These are phyloP conservation scores for Aurifilum marmelostoma DNA, from an alignment of 2,329 filamentous ascomycete species.

Conservation along the genomic window DNA sequence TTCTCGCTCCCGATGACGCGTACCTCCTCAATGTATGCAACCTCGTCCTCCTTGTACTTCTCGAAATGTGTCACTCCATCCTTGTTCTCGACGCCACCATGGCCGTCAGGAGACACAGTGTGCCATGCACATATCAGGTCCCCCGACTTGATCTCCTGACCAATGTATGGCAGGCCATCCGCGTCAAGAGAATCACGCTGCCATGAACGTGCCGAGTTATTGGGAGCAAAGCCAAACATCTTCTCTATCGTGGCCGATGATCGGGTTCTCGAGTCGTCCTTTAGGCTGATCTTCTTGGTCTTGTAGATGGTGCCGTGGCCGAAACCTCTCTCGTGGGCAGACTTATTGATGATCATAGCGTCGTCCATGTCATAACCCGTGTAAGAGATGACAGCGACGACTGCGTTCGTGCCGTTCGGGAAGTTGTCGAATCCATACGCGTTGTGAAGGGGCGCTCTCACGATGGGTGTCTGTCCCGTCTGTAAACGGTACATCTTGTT, in stretches of 20 bases:
- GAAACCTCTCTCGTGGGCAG: conserved; percentile 92
- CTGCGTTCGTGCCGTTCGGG: conserved; percentile 91
- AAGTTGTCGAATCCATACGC: conserved; percentile 98
- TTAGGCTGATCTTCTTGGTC: conserved; percentile 86
- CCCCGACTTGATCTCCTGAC: conserved; percentile 75
- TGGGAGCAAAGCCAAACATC: conserved; percentile 89
- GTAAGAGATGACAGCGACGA: conserved; percentile 97
- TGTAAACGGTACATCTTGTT: conserved; percentile 96
- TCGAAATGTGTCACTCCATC: conserved; percentile 86
- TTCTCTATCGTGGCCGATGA: conserved; percentile 73
- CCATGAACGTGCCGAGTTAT: conserved; percentile 69
- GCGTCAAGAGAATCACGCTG: conserved; percentile 77
- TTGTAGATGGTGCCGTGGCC: conserved; percentile 97
- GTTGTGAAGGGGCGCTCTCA: conserved; percentile 90
- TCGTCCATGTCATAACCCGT: conserved; percentile 99
- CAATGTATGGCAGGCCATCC: conserved; percentile 84
- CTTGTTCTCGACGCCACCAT: conserved; percentile 78
- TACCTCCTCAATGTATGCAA: conserved; percentile 89
- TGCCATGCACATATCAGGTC: conserved; percentile 90
- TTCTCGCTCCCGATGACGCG: conserved; percentile 85
- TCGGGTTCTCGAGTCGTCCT: conserved; percentile 73
- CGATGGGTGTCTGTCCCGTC: conserved; percentile 93
- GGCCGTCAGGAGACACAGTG: conserved; percentile 79
- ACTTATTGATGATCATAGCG: conserved; percentile 99
- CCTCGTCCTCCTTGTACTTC: conserved; percentile 92